phyloP scores from a whole-genome alignment of 306 rosid species.

The Vigna unguiculata region DNA sequence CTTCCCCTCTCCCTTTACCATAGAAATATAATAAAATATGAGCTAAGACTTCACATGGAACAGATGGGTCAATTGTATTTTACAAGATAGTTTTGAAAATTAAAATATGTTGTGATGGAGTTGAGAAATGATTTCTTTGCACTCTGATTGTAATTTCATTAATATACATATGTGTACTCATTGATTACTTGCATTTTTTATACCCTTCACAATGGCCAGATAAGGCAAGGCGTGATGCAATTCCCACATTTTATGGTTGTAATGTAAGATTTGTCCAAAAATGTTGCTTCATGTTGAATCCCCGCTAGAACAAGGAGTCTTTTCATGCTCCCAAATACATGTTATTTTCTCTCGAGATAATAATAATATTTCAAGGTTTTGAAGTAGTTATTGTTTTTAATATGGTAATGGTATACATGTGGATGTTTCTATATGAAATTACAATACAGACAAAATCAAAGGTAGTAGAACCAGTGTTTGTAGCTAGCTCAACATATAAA shows the following conservation, averaged over 20 bases:
- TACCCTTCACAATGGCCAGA: neutral
- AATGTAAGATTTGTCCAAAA: no score
- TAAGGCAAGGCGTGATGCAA: neutral
- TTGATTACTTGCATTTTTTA: conserved; percentile 20
- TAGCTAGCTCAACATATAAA: no score
- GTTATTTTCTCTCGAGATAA: neutral
- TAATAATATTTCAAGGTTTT: neutral
- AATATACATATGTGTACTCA: conserved; percentile 32
- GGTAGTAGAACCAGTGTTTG: neutral
- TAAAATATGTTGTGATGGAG: conserved; percentile 22
- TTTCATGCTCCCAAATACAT: neutral
- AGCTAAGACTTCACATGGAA: neutral
- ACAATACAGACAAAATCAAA: neutral
- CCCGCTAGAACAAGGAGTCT: neutral
- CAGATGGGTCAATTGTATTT: conserved; percentile 19
- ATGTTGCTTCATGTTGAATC: no score
- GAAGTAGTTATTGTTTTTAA: neutral
- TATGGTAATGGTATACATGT: neutral
- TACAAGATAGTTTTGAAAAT: neutral
- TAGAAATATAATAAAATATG: conserved; percentile 2
- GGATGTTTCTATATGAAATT: neutral
- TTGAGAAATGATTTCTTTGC: conserved; percentile 26
- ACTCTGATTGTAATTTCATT: neutral
- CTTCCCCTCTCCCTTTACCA: neutral
- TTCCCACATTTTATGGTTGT: neutral